phyloP scores from a whole-genome alignment of 768 basidiomycete species.

The Mycena rosella region DNA sequence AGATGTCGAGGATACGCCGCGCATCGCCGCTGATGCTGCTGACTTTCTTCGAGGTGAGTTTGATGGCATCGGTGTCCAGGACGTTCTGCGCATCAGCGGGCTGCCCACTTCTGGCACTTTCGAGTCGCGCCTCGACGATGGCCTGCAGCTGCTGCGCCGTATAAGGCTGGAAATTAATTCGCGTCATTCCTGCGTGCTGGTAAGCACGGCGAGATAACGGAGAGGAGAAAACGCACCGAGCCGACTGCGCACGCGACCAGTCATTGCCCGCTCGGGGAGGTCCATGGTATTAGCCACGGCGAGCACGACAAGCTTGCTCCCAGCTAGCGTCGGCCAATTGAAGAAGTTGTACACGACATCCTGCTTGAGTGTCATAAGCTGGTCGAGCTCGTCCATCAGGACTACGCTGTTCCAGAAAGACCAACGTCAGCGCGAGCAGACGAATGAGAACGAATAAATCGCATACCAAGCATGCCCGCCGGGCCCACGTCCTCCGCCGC shows the following conservation, averaged over 20 bases:
- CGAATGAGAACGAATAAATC: background rate
- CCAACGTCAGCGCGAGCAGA: constrained; percentile 1
- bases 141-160: constrained; percentile 80
- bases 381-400: constrained; percentile 98
- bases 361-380: constrained; percentile 94
- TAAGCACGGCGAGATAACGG: background rate
- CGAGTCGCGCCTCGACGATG: constrained; percentile 89
- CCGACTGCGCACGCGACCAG: constrained; percentile 91
- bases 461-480: constrained; percentile 89
- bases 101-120: constrained; percentile 65
- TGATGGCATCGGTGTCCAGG: constrained; percentile 79
- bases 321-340: constrained; percentile 96
- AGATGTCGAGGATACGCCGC: constrained; percentile 91
- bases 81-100: constrained; percentile 61
- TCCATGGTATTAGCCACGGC: constrained; percentile 99
- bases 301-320: constrained; percentile 92
- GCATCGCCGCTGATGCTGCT: constrained; percentile 93
- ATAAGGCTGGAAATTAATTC: constrained; percentile 95
- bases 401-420: constrained; percentile 76
- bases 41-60: constrained; percentile 81
- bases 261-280: constrained; percentile 94
- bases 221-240: constrained; percentile 67
- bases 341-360: constrained; percentile 99
- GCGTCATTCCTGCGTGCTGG: constrained; percentile 77
- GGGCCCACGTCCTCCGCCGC: constrained; percentile 74